These are phyloP conservation scores for Ustilago trichophora DNA, from an alignment of 1,284 basidiomycete species.

Conservation along the genomic window DNA sequence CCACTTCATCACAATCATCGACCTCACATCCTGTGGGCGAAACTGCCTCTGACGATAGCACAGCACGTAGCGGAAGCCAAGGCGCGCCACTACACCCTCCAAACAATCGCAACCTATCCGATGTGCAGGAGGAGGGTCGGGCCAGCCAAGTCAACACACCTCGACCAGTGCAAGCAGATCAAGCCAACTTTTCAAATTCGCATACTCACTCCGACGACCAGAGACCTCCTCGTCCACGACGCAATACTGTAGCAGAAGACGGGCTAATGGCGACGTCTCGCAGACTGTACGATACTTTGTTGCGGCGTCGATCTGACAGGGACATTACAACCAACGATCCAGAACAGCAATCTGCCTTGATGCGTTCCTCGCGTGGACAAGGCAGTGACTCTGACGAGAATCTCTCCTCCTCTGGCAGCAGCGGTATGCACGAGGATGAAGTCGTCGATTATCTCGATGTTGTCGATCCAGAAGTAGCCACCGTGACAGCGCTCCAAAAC, in stretches of 20 bases:
- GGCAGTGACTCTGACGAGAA: slow-evolving; percentile 7
- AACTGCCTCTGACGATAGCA: neutral
- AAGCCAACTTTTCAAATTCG: no score
- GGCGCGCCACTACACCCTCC: slow-evolving; percentile 5
- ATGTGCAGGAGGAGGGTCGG: slow-evolving; percentile 30
- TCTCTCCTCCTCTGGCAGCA: no score
- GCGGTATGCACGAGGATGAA: slow-evolving; percentile 54
- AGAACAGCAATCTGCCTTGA: slow-evolving; percentile 5
- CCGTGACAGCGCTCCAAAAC: slow-evolving; percentile 77
- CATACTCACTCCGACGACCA: no score
- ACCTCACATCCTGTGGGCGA: neutral
- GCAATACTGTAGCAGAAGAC: slow-evolving; percentile 14
- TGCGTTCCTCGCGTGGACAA: neutral
- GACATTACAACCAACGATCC: neutral
- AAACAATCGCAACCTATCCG: slow-evolving; percentile 25
- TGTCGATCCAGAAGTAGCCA: slow-evolving; percentile 78
- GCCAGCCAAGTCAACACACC: slow-evolving; percentile 5
- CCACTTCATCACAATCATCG: slow-evolving; percentile 14
- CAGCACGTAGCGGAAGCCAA: neutral
- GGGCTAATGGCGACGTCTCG: slow-evolving; percentile 29
- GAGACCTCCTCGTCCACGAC: slow-evolving; percentile 4
- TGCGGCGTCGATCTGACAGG: slow-evolving; percentile 20
- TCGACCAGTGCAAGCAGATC: neutral
- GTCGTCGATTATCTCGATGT: slow-evolving; percentile 72
- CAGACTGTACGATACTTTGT: slow-evolving; percentile 25